Base-by-base conservation (phyloP, 1,284 basidiomycete species). In the Tremellales sp. region DNA sequence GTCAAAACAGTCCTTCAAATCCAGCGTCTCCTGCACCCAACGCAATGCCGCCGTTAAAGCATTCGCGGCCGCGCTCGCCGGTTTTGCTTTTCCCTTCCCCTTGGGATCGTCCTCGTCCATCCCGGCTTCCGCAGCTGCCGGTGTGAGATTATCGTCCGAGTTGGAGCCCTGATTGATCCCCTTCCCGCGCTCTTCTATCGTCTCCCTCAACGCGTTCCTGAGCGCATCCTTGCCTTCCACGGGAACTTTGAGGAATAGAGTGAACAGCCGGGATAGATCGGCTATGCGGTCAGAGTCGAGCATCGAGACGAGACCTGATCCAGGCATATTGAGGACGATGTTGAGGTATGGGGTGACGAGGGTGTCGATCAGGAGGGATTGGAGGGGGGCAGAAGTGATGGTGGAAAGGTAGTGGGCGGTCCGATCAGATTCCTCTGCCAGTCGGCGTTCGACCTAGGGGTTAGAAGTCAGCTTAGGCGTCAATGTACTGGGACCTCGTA, bases 11-110 rank as follows among this genome's bases (percentile, higher is more conserved):
- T 94, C 89, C 72, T 97, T 97, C 50, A 98, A 77, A 52, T 85
- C 82, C 9, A 98, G 76, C 8, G 97, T 87, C 57, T 89, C 85
- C 70, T 95, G 85, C 0, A 98, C 94, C 95, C 95, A 99, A 65
- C 84, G 85, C 45, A 97, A 75, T 1, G 94, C 95, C 7, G 73
- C 60, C 9, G 66, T 68, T 4, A 76, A 61, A 0, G 71, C 68
- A 6, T 50, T 56, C 5, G 52, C 53, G 2, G 59, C 57, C 4
- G 43, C 22, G 10, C 42, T 53, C 8, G 62, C 60, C 9, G 54
- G 67, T 44, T 77, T 79, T 5, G 76, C 78, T 57, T 82, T 87
- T 2, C 75, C 79, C 62, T 83, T 87, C 6, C 77, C 78, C 54
- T 81, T 82, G 4, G 51, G 51, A 34, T 60, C 58, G 43, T 49